Conservation (phyloP, 2,329 filamentous ascomycete genomes). For the Hypoxylon sp. region DNA sequence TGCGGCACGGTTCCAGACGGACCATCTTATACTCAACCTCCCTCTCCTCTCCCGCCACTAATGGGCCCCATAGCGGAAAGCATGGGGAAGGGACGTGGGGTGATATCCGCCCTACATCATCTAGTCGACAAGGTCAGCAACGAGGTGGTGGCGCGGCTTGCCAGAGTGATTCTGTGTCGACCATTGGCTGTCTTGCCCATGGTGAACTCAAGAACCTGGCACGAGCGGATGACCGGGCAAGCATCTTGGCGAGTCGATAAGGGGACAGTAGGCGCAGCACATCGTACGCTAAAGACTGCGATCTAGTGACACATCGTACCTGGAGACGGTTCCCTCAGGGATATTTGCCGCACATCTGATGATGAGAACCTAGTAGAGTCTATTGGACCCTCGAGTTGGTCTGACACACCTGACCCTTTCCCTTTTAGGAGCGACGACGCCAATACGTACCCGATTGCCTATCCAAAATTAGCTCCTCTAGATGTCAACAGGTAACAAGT, state of each 20-base stretch:
- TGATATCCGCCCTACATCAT: constrained; percentile 48
- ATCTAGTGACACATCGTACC: constrained; percentile 46
- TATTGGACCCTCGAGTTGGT: constrained; percentile 46
- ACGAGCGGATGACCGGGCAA: constrained; percentile 45
- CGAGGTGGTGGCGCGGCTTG: constrained; percentile 44
- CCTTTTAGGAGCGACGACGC: constrained; percentile 43
- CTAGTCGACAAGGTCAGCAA: constrained; percentile 45
- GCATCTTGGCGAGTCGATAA: constrained; percentile 46
- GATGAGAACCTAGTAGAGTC: constrained; percentile 40
- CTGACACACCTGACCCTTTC: constrained; percentile 48
- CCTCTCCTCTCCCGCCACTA: constrained; percentile 32
- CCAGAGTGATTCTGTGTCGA: constrained; percentile 40
- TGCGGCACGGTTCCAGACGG: constrained; percentile 30
- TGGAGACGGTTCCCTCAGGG: constrained; percentile 45
- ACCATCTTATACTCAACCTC: constrained; percentile 42
- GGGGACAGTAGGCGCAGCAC: constrained; percentile 44
- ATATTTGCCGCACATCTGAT: constrained; percentile 45
- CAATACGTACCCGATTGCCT: constrained; percentile 38
- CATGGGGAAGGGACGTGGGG: constrained; percentile 44
- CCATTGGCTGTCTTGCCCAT: constrained; percentile 43
- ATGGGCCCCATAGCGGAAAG: constrained; percentile 36
- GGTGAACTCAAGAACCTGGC: constrained; percentile 41
- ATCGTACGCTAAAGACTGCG: constrained; percentile 43
- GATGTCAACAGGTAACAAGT: constrained; percentile 24
- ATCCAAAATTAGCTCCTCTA: constrained; percentile 33